These are phyloP conservation scores for Xerocomellus chrysenteron DNA, from an alignment of 768 basidiomycete species.

Conservation along the genomic window DNA sequence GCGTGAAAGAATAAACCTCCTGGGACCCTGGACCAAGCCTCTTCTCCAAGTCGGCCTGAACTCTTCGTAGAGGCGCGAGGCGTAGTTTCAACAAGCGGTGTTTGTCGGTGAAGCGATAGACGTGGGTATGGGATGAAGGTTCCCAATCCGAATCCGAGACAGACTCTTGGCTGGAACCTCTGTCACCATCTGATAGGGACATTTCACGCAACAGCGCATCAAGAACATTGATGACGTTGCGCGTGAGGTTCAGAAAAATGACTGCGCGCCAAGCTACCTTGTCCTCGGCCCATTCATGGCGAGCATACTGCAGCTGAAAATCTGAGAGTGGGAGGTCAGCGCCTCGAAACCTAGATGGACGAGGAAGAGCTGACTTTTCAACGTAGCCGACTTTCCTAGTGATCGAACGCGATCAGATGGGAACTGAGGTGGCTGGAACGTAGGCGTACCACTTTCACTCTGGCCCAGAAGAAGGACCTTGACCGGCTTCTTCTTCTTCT, in stretches of 20 bases:
- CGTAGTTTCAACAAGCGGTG: slow-evolving; percentile 59
- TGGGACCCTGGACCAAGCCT: slow-evolving; percentile 57
- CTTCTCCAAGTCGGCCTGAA: slow-evolving; percentile 60
- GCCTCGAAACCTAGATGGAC: too few species aligned
- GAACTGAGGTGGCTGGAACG: background rate
- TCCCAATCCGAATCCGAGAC: slow-evolving; percentile 16
- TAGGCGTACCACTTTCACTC: slow-evolving; percentile 59
- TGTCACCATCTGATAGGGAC: slow-evolving; percentile 34
- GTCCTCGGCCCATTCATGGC: slow-evolving; percentile 67
- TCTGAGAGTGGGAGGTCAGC: slow-evolving; percentile 35
- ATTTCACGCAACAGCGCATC: slow-evolving; percentile 59
- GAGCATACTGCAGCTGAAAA: slow-evolving; percentile 75
- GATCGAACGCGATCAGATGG: background rate
- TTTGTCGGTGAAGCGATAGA: slow-evolving; percentile 54
- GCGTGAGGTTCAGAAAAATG: slow-evolving; percentile 76
- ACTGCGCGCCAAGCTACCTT: slow-evolving; percentile 71
- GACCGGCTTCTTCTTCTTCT: slow-evolving; percentile 65
- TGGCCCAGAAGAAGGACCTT: slow-evolving; percentile 76
- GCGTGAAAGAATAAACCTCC: slow-evolving; percentile 47
- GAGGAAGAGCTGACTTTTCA: slow-evolving; percentile 57
- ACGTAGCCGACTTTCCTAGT: slow-evolving; percentile 66
- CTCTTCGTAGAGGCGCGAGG: slow-evolving; percentile 54
- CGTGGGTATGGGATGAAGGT: slow-evolving; percentile 4
- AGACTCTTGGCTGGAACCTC: slow-evolving; percentile 13
- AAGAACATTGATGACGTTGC: slow-evolving; percentile 65